Evolutionary conservation across 2,329 filamentous ascomycete genomes (phyloP).

Genomic region (Aspergillus brunneoviolaceus): DNA sequence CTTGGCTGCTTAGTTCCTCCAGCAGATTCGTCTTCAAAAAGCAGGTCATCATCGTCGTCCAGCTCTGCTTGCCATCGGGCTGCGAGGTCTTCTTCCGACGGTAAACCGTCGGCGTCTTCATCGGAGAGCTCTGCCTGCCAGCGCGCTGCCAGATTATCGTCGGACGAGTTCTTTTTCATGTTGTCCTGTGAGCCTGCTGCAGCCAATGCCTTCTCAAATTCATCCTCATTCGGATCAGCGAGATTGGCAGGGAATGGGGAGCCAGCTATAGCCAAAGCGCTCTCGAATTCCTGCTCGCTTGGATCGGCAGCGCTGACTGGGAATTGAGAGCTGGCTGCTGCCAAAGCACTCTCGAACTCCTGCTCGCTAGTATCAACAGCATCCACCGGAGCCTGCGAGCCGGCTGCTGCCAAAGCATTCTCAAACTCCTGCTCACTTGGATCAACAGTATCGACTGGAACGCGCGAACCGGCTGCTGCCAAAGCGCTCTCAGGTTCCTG

Average conservation of each 20-base stretch:
- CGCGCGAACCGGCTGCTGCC: conserved; percentile 15
- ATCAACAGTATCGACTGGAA: conserved; percentile 27
- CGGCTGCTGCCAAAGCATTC: conserved; percentile 8
- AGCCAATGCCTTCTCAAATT: conserved; percentile 25
- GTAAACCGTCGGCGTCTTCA: conserved; percentile 49
- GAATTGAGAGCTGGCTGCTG: conserved; percentile 46
- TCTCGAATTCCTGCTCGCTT: conserved; percentile 28
- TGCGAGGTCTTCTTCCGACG: conserved; percentile 65
- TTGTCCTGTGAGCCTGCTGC: conserved; percentile 21
- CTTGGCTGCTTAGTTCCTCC: conserved; percentile 23
- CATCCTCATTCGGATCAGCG: conserved; percentile 28
- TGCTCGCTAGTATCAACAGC: conserved; percentile 31
- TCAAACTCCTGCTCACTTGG: conserved; percentile 30
- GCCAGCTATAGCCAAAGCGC: conserved; percentile 3
- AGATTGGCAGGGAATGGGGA: conserved; percentile 21
- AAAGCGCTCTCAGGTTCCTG: conserved; percentile 25
- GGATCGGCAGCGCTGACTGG: conserved; percentile 32
- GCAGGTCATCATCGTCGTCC: conserved; percentile 71
- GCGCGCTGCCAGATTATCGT: conserved; percentile 71
- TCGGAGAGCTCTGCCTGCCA: conserved; percentile 73
- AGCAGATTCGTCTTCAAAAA: conserved; percentile 64
- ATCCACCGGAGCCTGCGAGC: conserved; percentile 12
- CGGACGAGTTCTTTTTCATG: conserved; percentile 25
- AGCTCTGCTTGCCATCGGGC: conserved; percentile 60
- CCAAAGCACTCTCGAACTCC: conserved; percentile 41